A percentile compares a stretch with the other conserved stretches of the same genome.
Conservation (phyloP, 257 asterid species). For the Anisodus acutangulus region DNA sequence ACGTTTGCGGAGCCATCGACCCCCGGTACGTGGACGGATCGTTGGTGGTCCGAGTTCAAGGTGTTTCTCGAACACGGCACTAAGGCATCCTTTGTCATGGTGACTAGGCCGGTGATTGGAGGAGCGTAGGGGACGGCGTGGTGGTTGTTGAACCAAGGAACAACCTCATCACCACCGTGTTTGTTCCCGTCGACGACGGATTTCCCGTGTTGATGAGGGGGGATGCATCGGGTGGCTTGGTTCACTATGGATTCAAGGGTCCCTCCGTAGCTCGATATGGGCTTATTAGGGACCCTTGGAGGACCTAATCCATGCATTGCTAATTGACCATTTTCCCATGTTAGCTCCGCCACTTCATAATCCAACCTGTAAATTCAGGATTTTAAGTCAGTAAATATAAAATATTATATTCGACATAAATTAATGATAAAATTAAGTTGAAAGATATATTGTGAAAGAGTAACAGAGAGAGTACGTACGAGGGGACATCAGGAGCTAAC, state of each 20-base stretch:
- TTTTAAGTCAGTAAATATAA: background rate
- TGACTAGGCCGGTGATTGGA: constrained; percentile 32
- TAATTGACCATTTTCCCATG: constrained; percentile 73
- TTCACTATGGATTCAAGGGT: constrained; percentile 85
- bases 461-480: constrained; percentile 26
- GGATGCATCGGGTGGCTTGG: constrained; percentile 61
- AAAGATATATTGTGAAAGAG: background rate
- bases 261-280: constrained; percentile 54
- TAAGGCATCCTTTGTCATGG: constrained; percentile 64
- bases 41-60: constrained; percentile 34
- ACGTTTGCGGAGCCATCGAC: constrained; percentile 51
- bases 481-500: constrained; percentile 34
- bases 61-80: constrained; percentile 59
- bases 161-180: constrained; percentile 36
- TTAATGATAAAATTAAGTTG: background rate
- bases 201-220: constrained; percentile 30
- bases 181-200: constrained; percentile 33
- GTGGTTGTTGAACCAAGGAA: constrained; percentile 60
- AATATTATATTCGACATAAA: background rate
- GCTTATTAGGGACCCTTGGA: constrained; percentile 52
- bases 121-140: constrained; percentile 29
- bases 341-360: constrained; percentile 67
- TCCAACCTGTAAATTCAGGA: constrained; percentile 46
- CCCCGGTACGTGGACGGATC: constrained; percentile 37
- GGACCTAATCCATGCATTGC: constrained; percentile 69